Conservation (phyloP, 2,329 filamentous ascomycete genomes). For the Pleoardoris graminearum region DNA sequence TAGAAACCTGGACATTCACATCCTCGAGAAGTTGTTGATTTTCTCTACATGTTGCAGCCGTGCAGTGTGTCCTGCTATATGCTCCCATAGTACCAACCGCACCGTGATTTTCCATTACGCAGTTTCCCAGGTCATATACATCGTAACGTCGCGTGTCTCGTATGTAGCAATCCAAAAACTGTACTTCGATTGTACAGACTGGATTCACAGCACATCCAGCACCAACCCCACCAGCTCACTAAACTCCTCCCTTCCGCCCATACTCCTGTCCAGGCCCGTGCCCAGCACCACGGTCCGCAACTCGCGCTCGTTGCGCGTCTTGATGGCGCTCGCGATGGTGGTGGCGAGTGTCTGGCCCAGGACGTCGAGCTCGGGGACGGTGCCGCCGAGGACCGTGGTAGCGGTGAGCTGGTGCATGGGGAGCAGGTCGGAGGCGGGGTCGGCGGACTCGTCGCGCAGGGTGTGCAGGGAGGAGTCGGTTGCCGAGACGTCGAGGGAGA, state of each 20-base stretch:
- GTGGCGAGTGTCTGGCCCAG: slow-evolving; percentile 86
- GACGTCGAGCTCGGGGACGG: slow-evolving; percentile 76
- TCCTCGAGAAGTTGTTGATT: slow-evolving; percentile 27
- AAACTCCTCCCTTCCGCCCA: slow-evolving; percentile 54
- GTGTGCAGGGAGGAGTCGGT: slow-evolving; percentile 62
- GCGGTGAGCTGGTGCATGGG: slow-evolving; percentile 83
- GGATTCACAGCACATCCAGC: slow-evolving; percentile 39
- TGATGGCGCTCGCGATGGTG: slow-evolving; percentile 81
- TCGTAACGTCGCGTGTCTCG: background rate
- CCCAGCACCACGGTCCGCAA: slow-evolving; percentile 62
- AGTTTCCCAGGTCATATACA: background rate
- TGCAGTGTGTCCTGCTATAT: background rate
- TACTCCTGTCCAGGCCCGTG: slow-evolving; percentile 56
- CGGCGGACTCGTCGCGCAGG: slow-evolving; percentile 32
- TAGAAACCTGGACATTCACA: slow-evolving; percentile 44
- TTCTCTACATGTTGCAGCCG: slow-evolving; percentile 1
- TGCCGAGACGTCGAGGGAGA: slow-evolving; percentile 71
- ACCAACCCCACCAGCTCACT: slow-evolving; percentile 50
- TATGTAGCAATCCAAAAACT: background rate
- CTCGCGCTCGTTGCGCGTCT: slow-evolving; percentile 68
- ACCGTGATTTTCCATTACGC: background rate
- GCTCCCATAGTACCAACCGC: background rate
- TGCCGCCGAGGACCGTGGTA: slow-evolving; percentile 82
- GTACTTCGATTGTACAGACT: background rate
- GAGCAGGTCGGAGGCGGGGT: slow-evolving; percentile 60